phyloP scores from a whole-genome alignment of 352 stramenopile genomes.

The Phytophthora pseudosyringae region DNA sequence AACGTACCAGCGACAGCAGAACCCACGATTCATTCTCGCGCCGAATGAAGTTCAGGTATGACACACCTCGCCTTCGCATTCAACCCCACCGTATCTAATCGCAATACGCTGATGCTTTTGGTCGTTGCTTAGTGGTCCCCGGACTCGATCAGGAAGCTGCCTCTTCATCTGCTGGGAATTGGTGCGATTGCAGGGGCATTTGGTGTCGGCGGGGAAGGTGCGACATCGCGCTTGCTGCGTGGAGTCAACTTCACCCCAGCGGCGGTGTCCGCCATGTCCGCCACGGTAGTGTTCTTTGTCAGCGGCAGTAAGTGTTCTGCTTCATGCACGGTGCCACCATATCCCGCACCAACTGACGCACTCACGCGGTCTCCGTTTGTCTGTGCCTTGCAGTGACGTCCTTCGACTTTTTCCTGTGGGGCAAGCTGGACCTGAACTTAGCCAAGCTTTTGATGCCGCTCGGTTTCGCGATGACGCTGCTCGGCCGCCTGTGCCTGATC shows the following conservation, averaged over 20 bases:
- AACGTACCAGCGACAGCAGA: conserved; percentile 46
- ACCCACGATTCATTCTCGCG: conserved; percentile 47
- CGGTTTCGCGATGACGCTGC: conserved; percentile 42
- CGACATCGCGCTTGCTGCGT: conserved; percentile 92
- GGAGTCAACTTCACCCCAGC: conserved; percentile 82
- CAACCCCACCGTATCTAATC: conserved; percentile 1
- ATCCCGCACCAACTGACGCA: background rate
- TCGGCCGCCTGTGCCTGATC: conserved; percentile 40
- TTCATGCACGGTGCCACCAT: background rate
- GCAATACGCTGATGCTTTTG: conserved; percentile 13
- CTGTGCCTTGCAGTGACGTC: conserved; percentile 35
- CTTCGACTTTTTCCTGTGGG: conserved; percentile 53
- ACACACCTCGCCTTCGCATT: conserved; percentile 26
- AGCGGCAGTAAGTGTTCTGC: conserved; percentile 41
- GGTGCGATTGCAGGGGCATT: conserved; percentile 93
- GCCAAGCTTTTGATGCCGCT: conserved; percentile 38
- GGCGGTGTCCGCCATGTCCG: conserved; percentile 80
- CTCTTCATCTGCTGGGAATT: conserved; percentile 82
- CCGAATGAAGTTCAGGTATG: conserved; percentile 53
- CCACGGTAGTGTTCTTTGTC: conserved; percentile 47
- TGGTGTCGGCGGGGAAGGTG: conserved; percentile 90
- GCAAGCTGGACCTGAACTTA: conserved; percentile 40
- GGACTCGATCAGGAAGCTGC: conserved; percentile 69
- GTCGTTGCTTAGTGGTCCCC: conserved; percentile 42
- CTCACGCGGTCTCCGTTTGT: conserved; percentile 11